Evolutionary conservation across 2,329 filamentous ascomycete species (phyloP), one percentile per base, ranked within the genome.

Genomic region (Fusarium mundagurra): DNA sequence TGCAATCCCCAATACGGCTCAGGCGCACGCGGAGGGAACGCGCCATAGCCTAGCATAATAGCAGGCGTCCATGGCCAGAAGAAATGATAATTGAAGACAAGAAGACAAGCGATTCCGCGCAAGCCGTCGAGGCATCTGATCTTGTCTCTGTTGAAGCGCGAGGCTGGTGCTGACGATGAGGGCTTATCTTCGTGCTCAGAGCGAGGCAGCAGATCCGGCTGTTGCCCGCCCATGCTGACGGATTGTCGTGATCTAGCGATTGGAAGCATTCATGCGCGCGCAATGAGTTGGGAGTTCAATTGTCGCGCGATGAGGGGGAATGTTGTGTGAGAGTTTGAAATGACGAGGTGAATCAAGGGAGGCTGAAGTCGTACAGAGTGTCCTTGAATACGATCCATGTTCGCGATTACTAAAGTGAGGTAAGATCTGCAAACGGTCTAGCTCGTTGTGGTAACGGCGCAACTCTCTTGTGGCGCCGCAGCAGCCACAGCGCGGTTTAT

Each of bases 61-160:
- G 76, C 67, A 1, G 82, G 80, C 3, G 82, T 84, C 82, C 82
- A 84, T 22, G 82, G 82, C 82, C 82, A 84, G 50, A 84, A 76
- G 61, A 84, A 84, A 67, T 84, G 83, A 65, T 84, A 84, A 55
- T 84, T 85, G 80, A 84, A 84, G 61, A 85, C 83, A 41, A 83
- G 77, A 36, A 85, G 80, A 63, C 82, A 85, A 22, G 83, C 83
- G 64, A 84, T 80, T 57, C 83, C 83, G n/a, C 83, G 80, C 5
- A 85, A 79, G 20, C 83, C 83, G 72, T 85, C 83, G 43, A 85
- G 82, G 34, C 79, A 82, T 57, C 73, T 78, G 71, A 84, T 83
- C 75, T 84, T 84, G 76, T 83, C 82, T 29, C 69, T 55, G 61
- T 61, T 68, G 47, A 62, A 59, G 51, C 61, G 67, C 34, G 63